Conservation (phyloP, 2,329 filamentous ascomycete genomes). For the Clarireedia monteithiana region DNA sequence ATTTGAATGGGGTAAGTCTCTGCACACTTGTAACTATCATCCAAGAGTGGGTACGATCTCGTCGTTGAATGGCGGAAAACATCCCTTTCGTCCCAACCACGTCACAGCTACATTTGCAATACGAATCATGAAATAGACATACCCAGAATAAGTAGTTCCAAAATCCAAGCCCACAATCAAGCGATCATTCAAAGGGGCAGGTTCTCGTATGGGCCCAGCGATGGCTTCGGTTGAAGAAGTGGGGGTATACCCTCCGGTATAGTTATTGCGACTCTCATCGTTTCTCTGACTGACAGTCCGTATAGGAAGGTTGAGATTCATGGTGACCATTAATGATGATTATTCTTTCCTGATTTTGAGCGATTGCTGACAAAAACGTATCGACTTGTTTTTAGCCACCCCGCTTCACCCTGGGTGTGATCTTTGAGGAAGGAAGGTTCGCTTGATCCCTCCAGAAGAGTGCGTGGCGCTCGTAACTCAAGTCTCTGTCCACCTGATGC, state of each 20-base stretch:
- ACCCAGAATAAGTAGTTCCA: slow-evolving; percentile 78
- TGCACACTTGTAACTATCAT: no score
- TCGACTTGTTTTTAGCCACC: background rate
- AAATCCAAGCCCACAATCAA: slow-evolving; percentile 76
- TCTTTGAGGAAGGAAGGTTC: no score
- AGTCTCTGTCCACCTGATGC: no score
- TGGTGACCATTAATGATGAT: slow-evolving; percentile 12
- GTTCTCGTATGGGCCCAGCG: slow-evolving; percentile 50
- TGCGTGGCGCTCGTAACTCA: no score
- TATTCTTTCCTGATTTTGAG: background rate
- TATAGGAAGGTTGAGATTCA: slow-evolving; percentile 30
- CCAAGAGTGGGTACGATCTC: no score
- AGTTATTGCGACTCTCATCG: slow-evolving; percentile 27
- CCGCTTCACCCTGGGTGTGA: no score
- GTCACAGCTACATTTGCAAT: no score
- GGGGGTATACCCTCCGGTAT: slow-evolving; percentile 36
- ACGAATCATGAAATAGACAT: background rate
- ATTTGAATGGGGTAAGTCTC: no score
- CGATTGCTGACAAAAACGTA: background rate
- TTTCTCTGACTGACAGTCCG: slow-evolving; percentile 23
- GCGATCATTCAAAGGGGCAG: slow-evolving; percentile 48
- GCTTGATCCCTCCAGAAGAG: no score
- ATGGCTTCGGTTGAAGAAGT: slow-evolving; percentile 54
- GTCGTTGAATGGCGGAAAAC: no score
- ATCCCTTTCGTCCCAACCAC: no score